A percentile compares a stretch with the other conserved stretches of the same genome.
These are phyloP conservation scores for Lactuca sativa DNA, from an alignment of 129 eudicot genomes.

Conservation along the genomic window DNA sequence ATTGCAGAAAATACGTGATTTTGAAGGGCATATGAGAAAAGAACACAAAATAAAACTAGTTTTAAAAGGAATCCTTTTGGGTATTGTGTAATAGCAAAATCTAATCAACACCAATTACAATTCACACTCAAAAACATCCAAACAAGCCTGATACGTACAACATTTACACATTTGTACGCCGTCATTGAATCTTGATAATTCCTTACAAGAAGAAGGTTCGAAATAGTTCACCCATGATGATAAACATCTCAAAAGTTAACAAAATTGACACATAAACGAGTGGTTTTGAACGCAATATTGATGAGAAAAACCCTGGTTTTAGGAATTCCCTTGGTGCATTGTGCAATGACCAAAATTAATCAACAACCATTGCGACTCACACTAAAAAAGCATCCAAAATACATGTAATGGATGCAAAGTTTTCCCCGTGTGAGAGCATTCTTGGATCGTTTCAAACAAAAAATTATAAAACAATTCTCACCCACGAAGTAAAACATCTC, in stretches of 20 bases:
- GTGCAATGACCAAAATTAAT: not conserved
- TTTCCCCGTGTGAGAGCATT: constrained; percentile 7
- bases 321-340: constrained; percentile 5
- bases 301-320: not conserved
- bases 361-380: constrained; percentile 5
- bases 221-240: constrained; percentile 12
- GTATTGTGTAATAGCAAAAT: constrained; percentile 9
- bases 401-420: not conserved
- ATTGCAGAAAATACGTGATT: constrained; percentile 21
- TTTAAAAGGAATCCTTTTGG: constrained; percentile 10
- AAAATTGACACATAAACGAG: not conserved
- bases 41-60: not conserved
- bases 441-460: not conserved
- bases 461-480: not conserved
- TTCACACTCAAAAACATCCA: constrained; percentile 18
- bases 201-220: not conserved
- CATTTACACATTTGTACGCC: constrained; percentile 4
- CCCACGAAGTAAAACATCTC: constrained; percentile 2
- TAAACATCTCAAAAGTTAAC: not conserved
- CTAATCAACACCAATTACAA: constrained; percentile 3
- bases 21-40: constrained; percentile 8
- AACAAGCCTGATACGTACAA: constrained; percentile 10
- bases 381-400: constrained; percentile 4
- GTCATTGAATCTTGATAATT: constrained; percentile 13
- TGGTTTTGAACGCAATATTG: not conserved